Base-by-base conservation (phyloP, 2,329 filamentous ascomycete species). In the Sclerotinia minor region DNA sequence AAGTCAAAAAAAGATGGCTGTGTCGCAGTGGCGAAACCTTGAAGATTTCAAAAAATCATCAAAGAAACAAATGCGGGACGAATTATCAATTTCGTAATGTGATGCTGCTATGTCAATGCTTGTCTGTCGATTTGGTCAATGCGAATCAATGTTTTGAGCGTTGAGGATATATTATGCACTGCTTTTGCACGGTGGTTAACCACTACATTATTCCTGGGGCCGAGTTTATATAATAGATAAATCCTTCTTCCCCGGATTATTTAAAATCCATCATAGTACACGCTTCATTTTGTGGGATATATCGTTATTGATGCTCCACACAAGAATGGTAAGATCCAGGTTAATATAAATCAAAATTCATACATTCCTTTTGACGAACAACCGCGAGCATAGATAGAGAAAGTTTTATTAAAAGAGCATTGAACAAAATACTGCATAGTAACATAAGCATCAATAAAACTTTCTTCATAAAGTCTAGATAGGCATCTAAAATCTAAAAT, bases 1-100 rank as follows among this genome's bases (percentile, higher is more conserved):
- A 32, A 55, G 44, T 19, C 19, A 65, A 59, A 65, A 65, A 41
- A 65, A 49, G 44, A 57, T 65, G 64, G 64, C 53, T 65, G 54
- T 65, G 64, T 24, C 7, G 38, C 44, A 65, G 53, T 65, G 64
- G 53, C 64, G 64, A 65, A 65, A 65, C 64, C 59, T 49, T 26
- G 8, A 59, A 44, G 64, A 59, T 66, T 66, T 66, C 64, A 66
- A n/a, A 38, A 41, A 35, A n/a, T 50, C 29, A 24, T 41, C n/a
- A 65, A 65, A 65, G 64, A 50, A 49, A 59, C 53, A 26, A 47
- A 44, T 44, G 35, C 38, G 50, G 50, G 47, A n/a, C 63, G 32
- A 38, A 35, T 45, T 41, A 13, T 21, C 3, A 26, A 64, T 26
- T 17, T 35, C 19, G 13, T n/a, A n/a, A 54, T 54, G 19, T 32